These are phyloP conservation scores for Hamamelis virginiana DNA, from an alignment of 164 flowering plant species.

Conservation along the genomic window DNA sequence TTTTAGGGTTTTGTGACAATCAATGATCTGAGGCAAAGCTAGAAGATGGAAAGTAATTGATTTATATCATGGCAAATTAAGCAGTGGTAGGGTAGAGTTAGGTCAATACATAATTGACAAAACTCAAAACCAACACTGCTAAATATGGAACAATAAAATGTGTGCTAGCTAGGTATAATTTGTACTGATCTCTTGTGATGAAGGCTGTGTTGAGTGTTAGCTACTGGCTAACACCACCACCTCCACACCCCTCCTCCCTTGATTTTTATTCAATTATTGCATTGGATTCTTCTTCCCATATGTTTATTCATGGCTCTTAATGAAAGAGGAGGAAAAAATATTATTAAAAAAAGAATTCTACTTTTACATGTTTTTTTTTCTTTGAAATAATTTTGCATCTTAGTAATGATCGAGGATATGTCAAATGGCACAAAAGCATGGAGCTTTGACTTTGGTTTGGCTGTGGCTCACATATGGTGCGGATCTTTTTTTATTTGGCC, in stretches of 20 bases:
- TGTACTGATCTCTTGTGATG: not conserved
- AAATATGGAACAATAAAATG: not conserved
- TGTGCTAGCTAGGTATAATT: not conserved
- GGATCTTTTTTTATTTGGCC: no score
- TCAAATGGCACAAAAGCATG: no score
- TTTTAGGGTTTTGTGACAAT: slow-evolving; percentile 60
- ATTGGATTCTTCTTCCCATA: no score
- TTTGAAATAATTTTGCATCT: no score
- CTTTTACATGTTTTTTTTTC: no score
- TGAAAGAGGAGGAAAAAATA: no score
- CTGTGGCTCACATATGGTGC: no score
- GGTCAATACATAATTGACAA: slow-evolving; percentile 74
- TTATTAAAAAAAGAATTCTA: no score
- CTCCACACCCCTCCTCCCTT: not conserved
- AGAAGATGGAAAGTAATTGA: not conserved
- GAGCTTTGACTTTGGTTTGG: no score
- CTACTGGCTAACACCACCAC: slow-evolving; percentile 32
- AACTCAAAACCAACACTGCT: not conserved
- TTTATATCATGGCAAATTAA: not conserved
- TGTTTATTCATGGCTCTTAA: no score
- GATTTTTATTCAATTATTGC: no score
- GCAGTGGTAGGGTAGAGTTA: slow-evolving; percentile 7
- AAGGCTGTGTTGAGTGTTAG: slow-evolving; percentile 22
- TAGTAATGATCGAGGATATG: no score
- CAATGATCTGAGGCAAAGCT: slow-evolving; percentile 28